phyloP scores from a whole-genome alignment of 257 asterid genomes.

The Plantago ovata region DNA sequence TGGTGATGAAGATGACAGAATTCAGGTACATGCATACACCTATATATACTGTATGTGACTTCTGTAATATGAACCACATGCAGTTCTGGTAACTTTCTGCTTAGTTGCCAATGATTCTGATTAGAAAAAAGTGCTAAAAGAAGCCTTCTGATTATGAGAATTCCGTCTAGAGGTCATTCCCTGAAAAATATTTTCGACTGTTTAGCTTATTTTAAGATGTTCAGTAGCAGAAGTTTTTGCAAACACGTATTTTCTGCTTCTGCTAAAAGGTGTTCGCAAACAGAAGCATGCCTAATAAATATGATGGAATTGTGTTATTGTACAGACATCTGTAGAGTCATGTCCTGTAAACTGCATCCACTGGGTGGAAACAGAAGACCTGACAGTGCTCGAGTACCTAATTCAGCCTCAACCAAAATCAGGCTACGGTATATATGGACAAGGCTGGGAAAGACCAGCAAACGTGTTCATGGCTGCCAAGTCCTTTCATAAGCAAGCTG shows the following conservation, averaged over 20 bases:
- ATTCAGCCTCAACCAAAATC: constrained; percentile 44
- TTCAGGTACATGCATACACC: constrained; percentile 29
- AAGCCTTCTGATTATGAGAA: no score
- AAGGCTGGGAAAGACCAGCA: constrained; percentile 66
- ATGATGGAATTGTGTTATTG: neutral
- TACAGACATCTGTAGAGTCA: constrained; percentile 49
- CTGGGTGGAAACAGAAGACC: constrained; percentile 53
- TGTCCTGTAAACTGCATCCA: constrained; percentile 68
- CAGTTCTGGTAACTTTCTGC: no score
- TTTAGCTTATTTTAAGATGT: no score
- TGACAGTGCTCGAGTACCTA: constrained; percentile 43
- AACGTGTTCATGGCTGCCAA: constrained; percentile 58
- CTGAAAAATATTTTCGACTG: no score
- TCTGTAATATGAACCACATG: no score
- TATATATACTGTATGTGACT: neutral
- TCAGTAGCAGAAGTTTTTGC: no score
- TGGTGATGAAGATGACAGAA: constrained; percentile 39
- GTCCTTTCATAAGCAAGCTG: constrained; percentile 38
- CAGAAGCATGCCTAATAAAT: neutral
- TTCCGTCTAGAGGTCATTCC: no score
- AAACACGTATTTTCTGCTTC: neutral
- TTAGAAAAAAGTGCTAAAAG: no score
- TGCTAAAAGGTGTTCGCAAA: neutral
- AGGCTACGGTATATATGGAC: constrained; percentile 59
- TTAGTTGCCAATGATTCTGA: no score